Conservation (phyloP, 2,329 filamentous ascomycete genomes). For the Xylariaceae sp. region DNA sequence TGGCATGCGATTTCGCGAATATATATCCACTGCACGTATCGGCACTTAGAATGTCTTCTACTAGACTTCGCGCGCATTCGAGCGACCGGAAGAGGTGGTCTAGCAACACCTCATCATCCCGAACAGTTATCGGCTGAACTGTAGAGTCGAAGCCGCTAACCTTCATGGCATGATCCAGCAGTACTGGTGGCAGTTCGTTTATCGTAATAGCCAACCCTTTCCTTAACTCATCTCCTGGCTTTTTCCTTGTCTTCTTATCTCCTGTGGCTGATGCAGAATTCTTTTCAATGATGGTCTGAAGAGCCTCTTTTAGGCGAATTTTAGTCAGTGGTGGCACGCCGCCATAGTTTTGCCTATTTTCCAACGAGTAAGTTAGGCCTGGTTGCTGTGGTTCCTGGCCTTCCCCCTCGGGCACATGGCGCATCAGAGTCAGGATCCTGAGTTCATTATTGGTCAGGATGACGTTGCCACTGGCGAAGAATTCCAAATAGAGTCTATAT, state of each 20-base stretch:
- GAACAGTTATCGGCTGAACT: conserved; percentile 60
- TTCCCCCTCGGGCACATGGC: conserved; percentile 73
- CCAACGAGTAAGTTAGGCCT: conserved; percentile 72
- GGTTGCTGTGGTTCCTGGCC: conserved; percentile 78
- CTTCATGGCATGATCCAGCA: conserved; percentile 80
- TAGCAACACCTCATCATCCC: conserved; percentile 60
- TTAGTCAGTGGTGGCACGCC: conserved; percentile 70
- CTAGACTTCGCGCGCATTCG: conserved; percentile 61
- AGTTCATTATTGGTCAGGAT: conserved; percentile 82
- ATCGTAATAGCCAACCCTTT: conserved; percentile 79
- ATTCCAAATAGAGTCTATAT: conserved; percentile 85
- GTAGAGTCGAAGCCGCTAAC: conserved; percentile 63
- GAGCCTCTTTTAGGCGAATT: conserved; percentile 62
- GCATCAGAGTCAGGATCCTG: conserved; percentile 73
- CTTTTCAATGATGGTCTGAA: conserved; percentile 60
- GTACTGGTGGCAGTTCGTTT: conserved; percentile 78
- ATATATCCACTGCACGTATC: conserved; percentile 76
- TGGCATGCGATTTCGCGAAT: conserved; percentile 59
- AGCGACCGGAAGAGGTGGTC: conserved; percentile 64
- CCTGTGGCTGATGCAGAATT: conserved; percentile 45
- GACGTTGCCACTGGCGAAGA: conserved; percentile 93
- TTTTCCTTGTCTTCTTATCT: conserved; percentile 66
- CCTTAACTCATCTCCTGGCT: conserved; percentile 67
- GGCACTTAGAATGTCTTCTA: conserved; percentile 61
- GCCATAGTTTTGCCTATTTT: conserved; percentile 75